A percentile compares a stretch with the other conserved stretches of the same genome.
phyloP scores from a whole-genome alignment of 1,139 yeast species.

The Wickerhamomyces sp. region DNA sequence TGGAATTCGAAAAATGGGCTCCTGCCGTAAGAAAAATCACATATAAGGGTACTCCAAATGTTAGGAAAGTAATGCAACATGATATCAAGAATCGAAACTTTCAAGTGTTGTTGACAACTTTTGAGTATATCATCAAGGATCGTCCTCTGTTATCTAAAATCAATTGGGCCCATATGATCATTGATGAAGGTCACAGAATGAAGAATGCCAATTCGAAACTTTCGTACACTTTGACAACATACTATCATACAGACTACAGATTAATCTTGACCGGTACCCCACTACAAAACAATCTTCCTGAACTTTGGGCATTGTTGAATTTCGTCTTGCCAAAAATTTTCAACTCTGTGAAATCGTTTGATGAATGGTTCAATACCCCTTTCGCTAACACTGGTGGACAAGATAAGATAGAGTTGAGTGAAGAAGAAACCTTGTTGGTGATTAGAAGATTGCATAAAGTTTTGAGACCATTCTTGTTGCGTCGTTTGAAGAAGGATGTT shows the following conservation, averaged over 20 bases:
- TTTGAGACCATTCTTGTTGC: constrained; percentile 84
- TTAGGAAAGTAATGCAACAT: constrained; percentile 59
- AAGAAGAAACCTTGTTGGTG: constrained; percentile 92
- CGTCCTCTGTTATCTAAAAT: constrained; percentile 60
- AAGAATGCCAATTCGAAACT: constrained; percentile 73
- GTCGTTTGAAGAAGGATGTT: constrained; percentile 95
- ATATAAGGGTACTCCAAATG: constrained; percentile 70
- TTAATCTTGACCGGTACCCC: constrained; percentile 86
- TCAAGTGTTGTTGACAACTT: constrained; percentile 73
- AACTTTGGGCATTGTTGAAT: constrained; percentile 76
- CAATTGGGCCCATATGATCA: constrained; percentile 82
- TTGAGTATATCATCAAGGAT: constrained; percentile 74
- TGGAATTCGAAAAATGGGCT: constrained; percentile 87
- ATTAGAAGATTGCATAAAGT: constrained; percentile 96
- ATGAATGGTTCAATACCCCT: constrained; percentile 85
- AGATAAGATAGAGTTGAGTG: constrained; percentile 71
- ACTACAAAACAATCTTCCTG: constrained; percentile 78
- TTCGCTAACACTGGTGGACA: constrained; percentile 80
- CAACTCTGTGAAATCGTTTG: constrained; percentile 81
- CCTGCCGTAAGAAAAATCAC: constrained; percentile 64
- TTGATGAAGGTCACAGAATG: constrained; percentile 89
- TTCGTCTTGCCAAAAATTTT: constrained; percentile 77
- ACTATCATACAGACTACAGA: constrained; percentile 69
- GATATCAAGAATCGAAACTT: constrained; percentile 63
- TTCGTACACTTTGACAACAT: constrained; percentile 65